phyloP scores from a whole-genome alignment of 2,329 filamentous ascomycete species.

The Cadophora gregata region DNA sequence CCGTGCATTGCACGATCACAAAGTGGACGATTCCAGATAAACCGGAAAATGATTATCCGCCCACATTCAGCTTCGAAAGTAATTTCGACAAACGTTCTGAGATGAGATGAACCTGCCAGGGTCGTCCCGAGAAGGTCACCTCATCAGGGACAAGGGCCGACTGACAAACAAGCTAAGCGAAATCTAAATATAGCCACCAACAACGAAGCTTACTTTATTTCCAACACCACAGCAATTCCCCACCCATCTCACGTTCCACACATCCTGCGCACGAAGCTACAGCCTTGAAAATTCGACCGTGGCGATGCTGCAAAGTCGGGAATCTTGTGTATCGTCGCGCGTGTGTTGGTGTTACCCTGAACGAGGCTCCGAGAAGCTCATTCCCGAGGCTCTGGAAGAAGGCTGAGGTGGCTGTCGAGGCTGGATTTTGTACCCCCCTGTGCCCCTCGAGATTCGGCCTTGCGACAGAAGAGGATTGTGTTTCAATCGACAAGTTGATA shows the following conservation, averaged over 20 bases:
- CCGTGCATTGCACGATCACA: background rate
- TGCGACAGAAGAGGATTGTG: background rate
- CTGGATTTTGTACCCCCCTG: background rate
- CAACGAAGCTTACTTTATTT: slow-evolving; percentile 4
- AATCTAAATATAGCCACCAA: background rate
- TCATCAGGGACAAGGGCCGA: background rate
- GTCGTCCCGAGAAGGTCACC: background rate
- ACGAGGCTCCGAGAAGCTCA: background rate
- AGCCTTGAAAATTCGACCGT: background rate
- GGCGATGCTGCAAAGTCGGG: background rate
- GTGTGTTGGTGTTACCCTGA: background rate
- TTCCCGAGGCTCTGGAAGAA: background rate
- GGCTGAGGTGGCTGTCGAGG: background rate
- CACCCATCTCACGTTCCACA: background rate
- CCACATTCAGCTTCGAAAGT: background rate
- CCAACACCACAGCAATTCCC: background rate
- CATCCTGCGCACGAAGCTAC: background rate
- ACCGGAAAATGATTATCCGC: background rate
- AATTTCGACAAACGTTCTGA: background rate
- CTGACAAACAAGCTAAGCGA: slow-evolving; percentile 9
- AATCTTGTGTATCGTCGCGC: background rate
- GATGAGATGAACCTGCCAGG: background rate
- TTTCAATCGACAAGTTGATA: background rate
- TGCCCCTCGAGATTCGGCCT: background rate
- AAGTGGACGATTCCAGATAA: background rate